Evolutionary conservation across 2,329 filamentous ascomycete species (phyloP).

Genomic region (Trichoderma sp.): DNA sequence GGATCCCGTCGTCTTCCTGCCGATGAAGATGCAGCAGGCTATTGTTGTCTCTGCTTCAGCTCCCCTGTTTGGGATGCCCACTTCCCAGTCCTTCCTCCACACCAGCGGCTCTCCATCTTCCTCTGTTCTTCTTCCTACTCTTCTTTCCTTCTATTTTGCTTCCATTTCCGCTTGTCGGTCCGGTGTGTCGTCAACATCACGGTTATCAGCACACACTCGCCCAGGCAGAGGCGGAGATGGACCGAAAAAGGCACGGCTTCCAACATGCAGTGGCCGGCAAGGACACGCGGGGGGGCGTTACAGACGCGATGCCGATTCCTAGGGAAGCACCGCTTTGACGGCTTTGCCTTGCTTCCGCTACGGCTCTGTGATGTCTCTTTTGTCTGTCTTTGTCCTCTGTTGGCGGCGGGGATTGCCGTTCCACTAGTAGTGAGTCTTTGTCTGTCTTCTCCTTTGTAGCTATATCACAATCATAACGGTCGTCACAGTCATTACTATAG

Average conservation of each 20-base stretch:
- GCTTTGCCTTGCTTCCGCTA: not conserved
- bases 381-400: not conserved
- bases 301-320: not conserved
- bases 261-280: constrained; percentile 6
- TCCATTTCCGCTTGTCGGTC: not conserved
- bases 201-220: not conserved
- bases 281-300: constrained; percentile 1
- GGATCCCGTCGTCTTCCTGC: not conserved
- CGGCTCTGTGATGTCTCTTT: not conserved
- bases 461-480: too few relatives aligned
- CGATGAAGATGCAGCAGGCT: not conserved
- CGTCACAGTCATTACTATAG: too few relatives aligned
- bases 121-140: not conserved
- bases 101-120: not conserved
- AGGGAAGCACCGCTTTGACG: not conserved
- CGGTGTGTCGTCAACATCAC: not conserved
- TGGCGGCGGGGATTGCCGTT: too few relatives aligned
- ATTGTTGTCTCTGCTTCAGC: not conserved
- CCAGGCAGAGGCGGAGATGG: not conserved
- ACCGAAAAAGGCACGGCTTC: not conserved
- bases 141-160: not conserved
- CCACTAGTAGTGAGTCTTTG: not conserved
- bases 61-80: not conserved
- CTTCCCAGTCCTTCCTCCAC: not conserved
- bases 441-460: not conserved